Evolutionary conservation across 148 eudicot species (phyloP).

Genomic region (Linanthus parryae): DNA sequence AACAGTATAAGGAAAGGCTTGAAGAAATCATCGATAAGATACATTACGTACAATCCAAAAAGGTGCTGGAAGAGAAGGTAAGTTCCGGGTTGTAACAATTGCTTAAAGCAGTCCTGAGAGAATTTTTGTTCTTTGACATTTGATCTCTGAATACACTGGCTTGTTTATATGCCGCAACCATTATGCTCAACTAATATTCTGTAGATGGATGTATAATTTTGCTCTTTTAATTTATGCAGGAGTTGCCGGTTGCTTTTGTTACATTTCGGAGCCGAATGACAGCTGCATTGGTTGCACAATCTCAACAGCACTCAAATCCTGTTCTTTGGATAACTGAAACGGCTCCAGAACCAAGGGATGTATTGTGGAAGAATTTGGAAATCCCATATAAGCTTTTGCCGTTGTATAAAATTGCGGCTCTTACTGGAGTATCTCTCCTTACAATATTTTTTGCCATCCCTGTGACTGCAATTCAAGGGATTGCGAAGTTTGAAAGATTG

Average conservation of each 20-base stretch:
- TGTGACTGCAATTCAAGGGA: constrained; percentile 88
- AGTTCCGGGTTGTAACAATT: too few species aligned
- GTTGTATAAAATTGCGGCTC: constrained; percentile 55
- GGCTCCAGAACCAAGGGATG: constrained; percentile 94
- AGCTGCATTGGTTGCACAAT: constrained; percentile 73
- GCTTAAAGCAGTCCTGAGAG: too few species aligned
- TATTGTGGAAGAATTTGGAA: constrained; percentile 70
- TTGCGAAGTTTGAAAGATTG: constrained; percentile 74
- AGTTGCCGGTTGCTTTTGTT: constrained; percentile 86
- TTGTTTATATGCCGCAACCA: too few species aligned
- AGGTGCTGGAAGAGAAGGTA: constrained; percentile 54
- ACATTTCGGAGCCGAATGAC: constrained; percentile 73
- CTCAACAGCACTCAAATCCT: constrained; percentile 78
- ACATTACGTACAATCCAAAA: constrained; percentile 31
- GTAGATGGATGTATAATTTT: too few species aligned
- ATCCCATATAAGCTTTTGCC: constrained; percentile 53
- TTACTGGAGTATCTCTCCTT: constrained; percentile 55
- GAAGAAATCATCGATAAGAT: constrained; percentile 35
- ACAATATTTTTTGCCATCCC: constrained; percentile 84
- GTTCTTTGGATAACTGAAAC: constrained; percentile 77
- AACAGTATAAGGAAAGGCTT: constrained; percentile 44
- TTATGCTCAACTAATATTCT: too few species aligned
- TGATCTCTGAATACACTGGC: too few species aligned
- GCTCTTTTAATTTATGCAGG: constrained; percentile 26
- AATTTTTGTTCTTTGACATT: too few species aligned